Evolutionary conservation across 306 rosid species (phyloP).

Genomic region (Rubus parviflorus): DNA sequence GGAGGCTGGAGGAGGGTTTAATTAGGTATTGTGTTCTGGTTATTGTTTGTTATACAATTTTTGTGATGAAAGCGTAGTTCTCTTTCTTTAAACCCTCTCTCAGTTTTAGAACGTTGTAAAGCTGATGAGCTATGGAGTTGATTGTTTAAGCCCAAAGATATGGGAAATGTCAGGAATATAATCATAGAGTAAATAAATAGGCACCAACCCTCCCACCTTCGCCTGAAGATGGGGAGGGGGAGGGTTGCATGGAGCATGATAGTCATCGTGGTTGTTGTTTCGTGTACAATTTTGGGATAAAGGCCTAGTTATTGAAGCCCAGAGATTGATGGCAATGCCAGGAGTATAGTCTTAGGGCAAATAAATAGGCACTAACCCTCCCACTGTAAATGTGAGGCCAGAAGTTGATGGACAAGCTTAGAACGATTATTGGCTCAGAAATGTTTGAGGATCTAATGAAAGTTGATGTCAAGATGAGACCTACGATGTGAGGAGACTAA

Average conservation of each 20-base stretch:
- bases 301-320: neutral
- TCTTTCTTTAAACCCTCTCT: neutral
- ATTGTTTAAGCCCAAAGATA: neutral
- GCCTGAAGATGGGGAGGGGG: neutral
- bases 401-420: neutral
- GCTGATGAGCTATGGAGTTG: neutral
- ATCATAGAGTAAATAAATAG: neutral
- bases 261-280: neutral
- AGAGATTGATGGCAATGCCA: neutral
- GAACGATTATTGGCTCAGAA: neutral
- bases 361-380: neutral
- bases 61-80: neutral
- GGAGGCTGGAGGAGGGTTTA: neutral
- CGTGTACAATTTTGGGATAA: neutral
- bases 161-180: neutral
- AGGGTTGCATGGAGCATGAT: neutral
- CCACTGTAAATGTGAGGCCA: neutral
- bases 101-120: neutral
- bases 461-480: slow-evolving; percentile 8
- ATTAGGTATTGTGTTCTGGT: neutral
- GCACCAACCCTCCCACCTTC: neutral
- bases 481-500: neutral
- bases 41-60: neutral
- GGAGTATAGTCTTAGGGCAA: neutral
- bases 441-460: neutral